Percentiles rank a stretch among this genome's conserved stretches.
Evolutionary conservation across 179 eudicot genomes (phyloP).

Genomic region (Actinidia arguta): DNA sequence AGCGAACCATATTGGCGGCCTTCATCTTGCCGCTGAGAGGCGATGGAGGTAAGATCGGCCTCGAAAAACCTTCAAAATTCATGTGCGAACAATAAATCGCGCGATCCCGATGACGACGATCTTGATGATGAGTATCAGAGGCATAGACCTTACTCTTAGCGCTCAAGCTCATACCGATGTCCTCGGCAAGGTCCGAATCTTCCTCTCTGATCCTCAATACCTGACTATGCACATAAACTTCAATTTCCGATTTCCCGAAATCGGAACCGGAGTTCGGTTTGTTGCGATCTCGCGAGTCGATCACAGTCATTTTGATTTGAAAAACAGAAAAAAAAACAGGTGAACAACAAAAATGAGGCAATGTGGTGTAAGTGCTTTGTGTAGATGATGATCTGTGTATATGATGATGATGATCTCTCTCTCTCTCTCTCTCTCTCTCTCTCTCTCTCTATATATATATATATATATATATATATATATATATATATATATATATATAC

Average conservation of each 20-base stretch:
- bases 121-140: not conserved
- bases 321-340: too few species aligned
- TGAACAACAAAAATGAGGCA: too few species aligned
- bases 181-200: constrained; percentile 20
- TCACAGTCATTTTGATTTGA: constrained; percentile 1
- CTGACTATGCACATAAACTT: constrained; percentile 23
- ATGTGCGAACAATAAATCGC: not conserved
- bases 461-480: too few species aligned
- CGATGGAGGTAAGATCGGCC: constrained; percentile 24
- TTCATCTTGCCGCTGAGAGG: constrained; percentile 22
- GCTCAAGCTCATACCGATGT: constrained; percentile 8
- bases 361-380: too few species aligned
- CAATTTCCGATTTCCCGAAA: not conserved
- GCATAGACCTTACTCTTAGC: constrained; percentile 6
- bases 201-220: constrained; percentile 29
- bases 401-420: too few species aligned
- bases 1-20: too few species aligned
- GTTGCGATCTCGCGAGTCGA: not conserved
- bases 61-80: constrained; percentile 9
- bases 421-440: too few species aligned
- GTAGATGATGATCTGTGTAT: too few species aligned
- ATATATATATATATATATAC: too few species aligned
- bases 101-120: not conserved
- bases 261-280: constrained; percentile 10
- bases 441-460: too few species aligned